phyloP scores from a whole-genome alignment of 306 rosid species.

The Luffa acutangula region DNA sequence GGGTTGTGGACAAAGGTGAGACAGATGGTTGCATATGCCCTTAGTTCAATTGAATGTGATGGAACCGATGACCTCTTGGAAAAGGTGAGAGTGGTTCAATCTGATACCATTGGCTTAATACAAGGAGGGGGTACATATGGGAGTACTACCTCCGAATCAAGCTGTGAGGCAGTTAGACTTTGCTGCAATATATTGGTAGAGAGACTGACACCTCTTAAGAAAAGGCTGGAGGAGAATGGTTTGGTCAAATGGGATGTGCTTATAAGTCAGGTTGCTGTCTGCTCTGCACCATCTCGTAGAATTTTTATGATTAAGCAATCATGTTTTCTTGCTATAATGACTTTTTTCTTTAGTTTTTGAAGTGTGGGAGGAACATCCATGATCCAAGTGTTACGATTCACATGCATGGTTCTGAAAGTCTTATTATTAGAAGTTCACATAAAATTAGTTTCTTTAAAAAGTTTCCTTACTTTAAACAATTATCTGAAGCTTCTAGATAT shows the following conservation, averaged over 20 bases:
- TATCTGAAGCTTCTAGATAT: neutral
- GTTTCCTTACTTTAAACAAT: neutral
- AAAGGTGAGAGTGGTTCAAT: slow-evolving; percentile 65
- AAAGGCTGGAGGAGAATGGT: slow-evolving; percentile 42
- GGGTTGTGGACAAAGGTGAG: slow-evolving; percentile 99
- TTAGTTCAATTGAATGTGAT: slow-evolving; percentile 42
- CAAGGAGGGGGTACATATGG: slow-evolving; percentile 89
- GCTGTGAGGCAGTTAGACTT: slow-evolving; percentile 80
- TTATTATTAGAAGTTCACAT: neutral
- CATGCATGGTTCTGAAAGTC: neutral
- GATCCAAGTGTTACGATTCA: neutral
- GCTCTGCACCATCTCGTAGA: neutral
- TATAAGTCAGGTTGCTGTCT: slow-evolving; percentile 48
- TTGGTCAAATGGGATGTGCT: slow-evolving; percentile 68
- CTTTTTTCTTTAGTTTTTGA: neutral
- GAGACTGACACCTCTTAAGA: slow-evolving; percentile 57
- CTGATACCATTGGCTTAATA: slow-evolving; percentile 68
- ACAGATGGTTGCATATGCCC: slow-evolving; percentile 78
- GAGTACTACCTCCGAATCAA: slow-evolving; percentile 90
- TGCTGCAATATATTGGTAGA: slow-evolving; percentile 72
- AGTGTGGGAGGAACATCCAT: neutral
- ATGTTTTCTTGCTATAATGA: neutral
- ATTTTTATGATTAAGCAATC: neutral
- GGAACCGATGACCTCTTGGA: slow-evolving; percentile 35
- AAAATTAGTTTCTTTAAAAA: neutral